Percentiles rank a stretch among this genome's conserved stretches.
These are phyloP conservation scores for Ganoderma lucidum DNA, from an alignment of 1,284 basidiomycete genomes.

Conservation along the genomic window DNA sequence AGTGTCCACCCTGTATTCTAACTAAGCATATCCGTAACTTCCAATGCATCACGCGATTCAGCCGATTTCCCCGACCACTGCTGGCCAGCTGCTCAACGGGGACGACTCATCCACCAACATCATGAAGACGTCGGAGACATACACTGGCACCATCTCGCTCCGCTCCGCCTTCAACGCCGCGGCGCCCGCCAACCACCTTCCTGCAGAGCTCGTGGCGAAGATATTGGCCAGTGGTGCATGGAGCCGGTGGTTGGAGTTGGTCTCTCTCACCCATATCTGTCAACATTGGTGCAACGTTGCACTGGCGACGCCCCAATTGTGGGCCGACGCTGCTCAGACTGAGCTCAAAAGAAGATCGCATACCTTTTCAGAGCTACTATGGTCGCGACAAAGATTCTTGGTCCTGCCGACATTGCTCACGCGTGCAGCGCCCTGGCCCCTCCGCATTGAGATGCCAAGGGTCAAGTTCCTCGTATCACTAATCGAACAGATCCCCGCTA, in stretches of 20 bases:
- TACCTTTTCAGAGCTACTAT: background rate
- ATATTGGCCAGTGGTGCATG: background rate
- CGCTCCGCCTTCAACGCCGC: background rate
- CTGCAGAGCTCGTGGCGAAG: background rate
- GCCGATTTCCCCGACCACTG: background rate
- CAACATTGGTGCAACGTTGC: constrained; percentile 16
- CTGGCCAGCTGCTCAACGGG: background rate
- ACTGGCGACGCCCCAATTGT: constrained; percentile 16
- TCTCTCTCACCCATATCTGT: constrained; percentile 15
- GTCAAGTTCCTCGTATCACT: too few species aligned
- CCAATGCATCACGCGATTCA: too few species aligned
- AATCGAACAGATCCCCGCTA: background rate
- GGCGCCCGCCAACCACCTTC: background rate
- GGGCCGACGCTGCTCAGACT: background rate
- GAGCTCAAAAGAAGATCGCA: background rate
- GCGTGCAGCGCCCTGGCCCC: background rate
- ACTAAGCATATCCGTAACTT: too few species aligned
- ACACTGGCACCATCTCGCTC: background rate
- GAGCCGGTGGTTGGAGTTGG: background rate
- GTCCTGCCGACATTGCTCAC: background rate
- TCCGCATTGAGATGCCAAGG: background rate
- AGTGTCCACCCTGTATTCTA: too few species aligned
- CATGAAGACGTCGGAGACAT: background rate
- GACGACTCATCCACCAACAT: background rate
- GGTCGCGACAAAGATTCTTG: background rate